phyloP scores from a whole-genome alignment of 208 protist genomes.

The Leptomonas pyrrhocoris region DNA sequence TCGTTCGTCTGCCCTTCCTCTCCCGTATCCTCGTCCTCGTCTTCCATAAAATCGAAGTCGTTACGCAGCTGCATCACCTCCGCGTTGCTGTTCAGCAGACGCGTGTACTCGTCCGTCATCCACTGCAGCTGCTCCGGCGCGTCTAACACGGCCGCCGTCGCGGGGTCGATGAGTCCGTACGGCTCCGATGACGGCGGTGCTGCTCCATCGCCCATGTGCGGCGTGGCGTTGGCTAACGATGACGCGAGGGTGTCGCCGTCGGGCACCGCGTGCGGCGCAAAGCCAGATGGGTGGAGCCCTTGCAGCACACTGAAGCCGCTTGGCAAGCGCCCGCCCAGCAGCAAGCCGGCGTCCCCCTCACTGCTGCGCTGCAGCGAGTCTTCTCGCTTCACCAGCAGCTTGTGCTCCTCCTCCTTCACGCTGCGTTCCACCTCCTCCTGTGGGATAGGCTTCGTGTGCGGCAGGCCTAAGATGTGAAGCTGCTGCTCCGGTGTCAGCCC shows the following conservation, averaged over 20 bases:
- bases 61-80: conserved; percentile 67
- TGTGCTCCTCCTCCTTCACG: conserved; percentile 75
- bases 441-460: conserved; percentile 76
- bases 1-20: conserved; percentile 2
- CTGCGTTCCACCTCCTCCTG: conserved; percentile 59
- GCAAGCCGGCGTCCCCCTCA: conserved; percentile 9
- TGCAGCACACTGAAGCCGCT: not conserved
- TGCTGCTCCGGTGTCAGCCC: conserved; percentile 69
- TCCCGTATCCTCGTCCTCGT: not conserved
- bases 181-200: not conserved
- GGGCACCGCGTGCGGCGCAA: not conserved
- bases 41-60: conserved; percentile 73
- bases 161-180: not conserved
- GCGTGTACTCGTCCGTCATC: conserved; percentile 57
- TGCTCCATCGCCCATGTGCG: not conserved
- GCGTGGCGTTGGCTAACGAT: conserved; percentile 8
- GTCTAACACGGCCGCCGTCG: conserved; percentile 7
- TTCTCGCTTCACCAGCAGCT: conserved; percentile 71
- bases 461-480: conserved; percentile 83
- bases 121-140: conserved; percentile 43
- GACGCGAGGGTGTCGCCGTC: conserved; percentile 1
- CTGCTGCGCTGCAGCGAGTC: conserved; percentile 13
- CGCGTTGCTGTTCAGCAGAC: conserved; percentile 62
- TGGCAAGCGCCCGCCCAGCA: not conserved
- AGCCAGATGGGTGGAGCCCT: not conserved